Evolutionary conservation across 2,329 filamentous ascomycete genomes (phyloP), one percentile per base, ranked within the genome.

Genomic region (Nectriaceae sp.): DNA sequence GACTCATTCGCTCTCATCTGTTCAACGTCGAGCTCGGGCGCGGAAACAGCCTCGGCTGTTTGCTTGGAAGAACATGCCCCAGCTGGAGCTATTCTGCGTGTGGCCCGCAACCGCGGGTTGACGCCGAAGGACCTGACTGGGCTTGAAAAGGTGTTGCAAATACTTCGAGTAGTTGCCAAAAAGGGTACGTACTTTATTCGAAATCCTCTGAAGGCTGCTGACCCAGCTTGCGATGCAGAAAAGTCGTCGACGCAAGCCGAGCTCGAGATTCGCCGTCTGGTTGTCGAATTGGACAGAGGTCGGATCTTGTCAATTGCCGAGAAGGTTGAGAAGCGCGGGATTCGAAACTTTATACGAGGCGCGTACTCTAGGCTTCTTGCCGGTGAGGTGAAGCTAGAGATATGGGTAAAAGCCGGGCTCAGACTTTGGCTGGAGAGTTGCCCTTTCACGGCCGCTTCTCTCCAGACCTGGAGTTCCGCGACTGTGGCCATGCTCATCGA

Each of bases 1-100:
- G 66, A 68, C 47, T 67, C 66, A 10, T 65, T 69, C 38, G 65
- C 66, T 1, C 50, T 69, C 20, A 48, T 69, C 5, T 66, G 57
- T 44, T 60, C 65, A 6, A 65, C 58, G 0, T 56, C 61, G 1
- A 51, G 16, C 31, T 42, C 29, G 50, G 59, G 29, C 31, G 53
- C 3, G 3, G 44, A 64, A 21, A 65, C 57, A 19, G 65, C 64
- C 5, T 60, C 66, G 4, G 66, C 65, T 21, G 65, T 63, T 2
- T 65, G 63, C 40, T 45, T 69, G 46, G 65, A 68, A 51, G 55
- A 59, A 11, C 5, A 39, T 39, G 13, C 8, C 6, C 16, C 39
- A 21, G 6, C 16, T 13, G 44, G 45, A 40, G 35, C 16, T 8
- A 16, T 56, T 19, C 21, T 56, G 18, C 52, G 53, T 18, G 31